Conservation (phyloP, 495 filamentous ascomycete species). For the Usnea hakonensis region DNA sequence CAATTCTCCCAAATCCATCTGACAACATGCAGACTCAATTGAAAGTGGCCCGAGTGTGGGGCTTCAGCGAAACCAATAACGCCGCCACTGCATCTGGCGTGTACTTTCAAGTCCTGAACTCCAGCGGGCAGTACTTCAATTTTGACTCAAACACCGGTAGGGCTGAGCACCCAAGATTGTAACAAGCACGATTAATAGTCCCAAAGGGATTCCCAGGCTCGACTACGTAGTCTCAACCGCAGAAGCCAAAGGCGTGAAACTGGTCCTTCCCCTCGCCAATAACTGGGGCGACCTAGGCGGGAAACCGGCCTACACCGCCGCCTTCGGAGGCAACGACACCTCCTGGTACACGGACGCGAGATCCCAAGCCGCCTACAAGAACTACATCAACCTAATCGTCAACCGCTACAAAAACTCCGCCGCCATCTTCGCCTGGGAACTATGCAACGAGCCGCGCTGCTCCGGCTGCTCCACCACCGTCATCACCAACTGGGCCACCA, state of each 20-base stretch:
- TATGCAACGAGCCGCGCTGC: slow-evolving; percentile 65
- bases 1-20: neutral
- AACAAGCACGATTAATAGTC: neutral
- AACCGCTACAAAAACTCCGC: slow-evolving; percentile 47
- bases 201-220: slow-evolving; percentile 53
- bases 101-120: slow-evolving; percentile 32
- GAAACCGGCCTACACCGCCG: slow-evolving; percentile 53
- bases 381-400: slow-evolving; percentile 57
- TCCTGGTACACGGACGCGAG: slow-evolving; percentile 50
- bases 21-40: slow-evolving; percentile 39
- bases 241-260: slow-evolving; percentile 48
- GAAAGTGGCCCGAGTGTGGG: slow-evolving; percentile 65
- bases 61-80: slow-evolving; percentile 38
- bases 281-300: slow-evolving; percentile 61
- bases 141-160: slow-evolving; percentile 22
- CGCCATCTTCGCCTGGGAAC: slow-evolving; percentile 64
- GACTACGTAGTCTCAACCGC: slow-evolving; percentile 60
- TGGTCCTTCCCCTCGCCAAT: slow-evolving; percentile 43
- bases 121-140: slow-evolving; percentile 30
- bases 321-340: slow-evolving; percentile 49
- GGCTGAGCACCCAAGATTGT: neutral
- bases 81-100: slow-evolving; percentile 20
- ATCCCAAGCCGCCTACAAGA: slow-evolving; percentile 52
- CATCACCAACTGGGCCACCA: slow-evolving; percentile 55
- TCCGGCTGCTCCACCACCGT: slow-evolving; percentile 50